Evolutionary conservation across 495 filamentous ascomycete genomes (phyloP).

Genomic region (Tuber umbilicatum): DNA sequence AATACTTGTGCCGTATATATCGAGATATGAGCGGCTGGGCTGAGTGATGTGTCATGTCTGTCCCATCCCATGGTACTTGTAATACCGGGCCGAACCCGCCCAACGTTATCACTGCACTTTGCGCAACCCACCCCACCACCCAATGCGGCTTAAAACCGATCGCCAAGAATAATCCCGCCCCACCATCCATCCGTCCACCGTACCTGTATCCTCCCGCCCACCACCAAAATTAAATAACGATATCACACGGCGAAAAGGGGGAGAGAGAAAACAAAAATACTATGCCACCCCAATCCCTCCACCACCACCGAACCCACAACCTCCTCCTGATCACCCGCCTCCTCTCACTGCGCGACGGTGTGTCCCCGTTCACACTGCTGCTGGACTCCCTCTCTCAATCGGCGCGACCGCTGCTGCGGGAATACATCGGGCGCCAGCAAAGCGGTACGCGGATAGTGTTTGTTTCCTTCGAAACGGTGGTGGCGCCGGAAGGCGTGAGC

Average conservation of each 20-base stretch:
- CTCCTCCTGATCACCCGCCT: conserved; percentile 79
- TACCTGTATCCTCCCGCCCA: not conserved
- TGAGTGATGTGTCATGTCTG: no score
- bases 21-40: no score
- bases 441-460: conserved; percentile 56
- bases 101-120: no score
- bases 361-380: conserved; percentile 78
- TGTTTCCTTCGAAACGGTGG: conserved; percentile 66
- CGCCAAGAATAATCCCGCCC: not conserved
- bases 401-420: conserved; percentile 59
- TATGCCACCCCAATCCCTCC: conserved; percentile 44
- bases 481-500: conserved; percentile 54
- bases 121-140: not conserved
- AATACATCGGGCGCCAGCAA: conserved; percentile 57
- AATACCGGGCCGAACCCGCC: not conserved
- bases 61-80: no score
- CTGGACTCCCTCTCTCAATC: conserved; percentile 82
- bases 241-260: not conserved
- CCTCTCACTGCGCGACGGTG: conserved; percentile 66
- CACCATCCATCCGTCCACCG: not conserved
- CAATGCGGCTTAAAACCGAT: not conserved
- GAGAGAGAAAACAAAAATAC: not conserved
- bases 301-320: conserved; percentile 76
- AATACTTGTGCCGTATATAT: no score
- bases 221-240: not conserved